A percentile compares a stretch with the other conserved stretches of the same genome.
Conservation (phyloP, 176 grass and related monocot genomes). For the Oryza meridionalis region DNA sequence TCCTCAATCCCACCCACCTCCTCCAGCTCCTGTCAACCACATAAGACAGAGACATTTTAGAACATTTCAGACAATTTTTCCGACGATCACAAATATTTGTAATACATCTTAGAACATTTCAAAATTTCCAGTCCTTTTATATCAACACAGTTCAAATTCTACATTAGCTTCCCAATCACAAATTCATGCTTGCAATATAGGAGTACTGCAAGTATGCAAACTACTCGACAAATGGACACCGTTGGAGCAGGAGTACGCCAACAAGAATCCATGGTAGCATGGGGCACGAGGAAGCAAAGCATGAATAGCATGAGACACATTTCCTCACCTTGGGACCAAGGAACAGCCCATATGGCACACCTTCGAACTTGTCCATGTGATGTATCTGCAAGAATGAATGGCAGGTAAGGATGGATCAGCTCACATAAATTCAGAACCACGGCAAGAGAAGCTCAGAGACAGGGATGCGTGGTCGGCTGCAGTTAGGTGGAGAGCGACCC, state of each 20-base stretch:
- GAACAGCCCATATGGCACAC: constrained; percentile 92
- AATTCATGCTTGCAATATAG: background rate
- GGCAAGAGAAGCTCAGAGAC: background rate
- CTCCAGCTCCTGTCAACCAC: constrained; percentile 67
- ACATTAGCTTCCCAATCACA: background rate
- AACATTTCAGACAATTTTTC: background rate
- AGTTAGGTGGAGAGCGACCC: background rate
- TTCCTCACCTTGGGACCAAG: constrained; percentile 83
- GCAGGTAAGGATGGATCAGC: background rate
- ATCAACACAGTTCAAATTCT: background rate
- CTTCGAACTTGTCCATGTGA: constrained; percentile 90
- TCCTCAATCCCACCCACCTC: constrained; percentile 84
- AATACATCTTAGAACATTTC: background rate
- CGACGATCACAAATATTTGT: background rate
- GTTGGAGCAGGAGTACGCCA: background rate
- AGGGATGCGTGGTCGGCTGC: background rate
- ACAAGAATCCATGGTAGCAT: background rate
- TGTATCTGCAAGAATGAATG: constrained; percentile 64
- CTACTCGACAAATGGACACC: background rate
- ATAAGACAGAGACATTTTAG: background rate
- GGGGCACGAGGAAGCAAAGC: background rate
- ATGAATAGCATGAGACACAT: too few relatives aligned
- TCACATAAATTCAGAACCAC: background rate
- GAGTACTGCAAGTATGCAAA: background rate
- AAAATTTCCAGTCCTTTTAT: background rate